Conservation (phyloP, 2,329 filamentous ascomycete species). For the Metarhizium rileyi region DNA sequence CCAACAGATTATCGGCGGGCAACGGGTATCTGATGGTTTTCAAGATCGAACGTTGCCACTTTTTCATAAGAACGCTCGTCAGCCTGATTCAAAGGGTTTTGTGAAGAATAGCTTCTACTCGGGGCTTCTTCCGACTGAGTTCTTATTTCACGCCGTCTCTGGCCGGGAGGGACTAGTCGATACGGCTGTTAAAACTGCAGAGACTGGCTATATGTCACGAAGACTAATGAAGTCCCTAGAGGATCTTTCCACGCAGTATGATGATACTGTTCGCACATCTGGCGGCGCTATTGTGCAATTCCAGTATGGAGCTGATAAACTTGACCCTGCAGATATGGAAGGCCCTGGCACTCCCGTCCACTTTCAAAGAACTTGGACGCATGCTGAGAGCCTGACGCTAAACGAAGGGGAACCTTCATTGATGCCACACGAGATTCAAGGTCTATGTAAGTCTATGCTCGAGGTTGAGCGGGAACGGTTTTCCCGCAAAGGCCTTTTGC, state of each 20-base stretch:
- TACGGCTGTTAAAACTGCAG: conserved; percentile 95
- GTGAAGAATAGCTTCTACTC: conserved; percentile 95
- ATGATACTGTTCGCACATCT: conserved; percentile 87
- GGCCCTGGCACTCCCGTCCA: conserved; percentile 84
- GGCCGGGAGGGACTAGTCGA: conserved; percentile 96
- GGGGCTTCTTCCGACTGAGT: conserved; percentile 80
- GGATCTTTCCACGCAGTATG: conserved; percentile 85
- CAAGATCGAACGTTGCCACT: conserved; percentile 90
- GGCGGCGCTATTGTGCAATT: conserved; percentile 86
- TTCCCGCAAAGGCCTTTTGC: conserved; percentile 46
- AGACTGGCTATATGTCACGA: conserved; percentile 97
- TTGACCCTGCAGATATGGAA: conserved; percentile 96
- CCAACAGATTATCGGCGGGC: conserved; percentile 91
- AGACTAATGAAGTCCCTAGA: conserved; percentile 96
- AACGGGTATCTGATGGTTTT: conserved; percentile 89
- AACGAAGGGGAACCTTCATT: conserved; percentile 65
- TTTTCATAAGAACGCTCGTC: conserved; percentile 83
- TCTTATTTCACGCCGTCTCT: conserved; percentile 96
- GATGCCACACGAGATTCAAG: conserved; percentile 61
- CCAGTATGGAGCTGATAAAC: conserved; percentile 88
- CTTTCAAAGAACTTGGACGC: conserved; percentile 83
- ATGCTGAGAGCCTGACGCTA: conserved; percentile 67
- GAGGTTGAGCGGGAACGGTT: conserved; percentile 40
- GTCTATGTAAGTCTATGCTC: conserved; percentile 45
- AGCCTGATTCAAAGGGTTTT: conserved; percentile 89